Conservation (phyloP, 2,329 filamentous ascomycete genomes). For the Trichoderma oligosporum region DNA sequence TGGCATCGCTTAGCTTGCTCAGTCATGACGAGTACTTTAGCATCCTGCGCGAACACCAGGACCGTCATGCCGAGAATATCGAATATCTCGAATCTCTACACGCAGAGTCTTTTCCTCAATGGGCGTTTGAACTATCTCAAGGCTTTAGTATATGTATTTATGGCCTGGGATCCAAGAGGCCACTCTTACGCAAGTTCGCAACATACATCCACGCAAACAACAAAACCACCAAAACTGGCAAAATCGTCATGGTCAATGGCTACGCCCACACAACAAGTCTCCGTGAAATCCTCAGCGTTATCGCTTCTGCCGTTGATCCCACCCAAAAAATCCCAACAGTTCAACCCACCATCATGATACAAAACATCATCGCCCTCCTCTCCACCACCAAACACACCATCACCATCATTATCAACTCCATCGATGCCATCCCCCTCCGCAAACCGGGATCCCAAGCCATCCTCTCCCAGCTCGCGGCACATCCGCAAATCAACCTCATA, state of each 20-base stretch:
- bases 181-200: slow-evolving; percentile 71
- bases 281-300: slow-evolving; percentile 64
- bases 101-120: slow-evolving; percentile 79
- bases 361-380: slow-evolving; percentile 61
- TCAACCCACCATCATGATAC: slow-evolving; percentile 65
- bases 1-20: slow-evolving; percentile 70
- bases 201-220: slow-evolving; percentile 53
- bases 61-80: slow-evolving; percentile 68
- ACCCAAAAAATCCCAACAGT: slow-evolving; percentile 51
- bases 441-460: slow-evolving; percentile 65
- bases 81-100: slow-evolving; percentile 72
- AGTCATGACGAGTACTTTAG: slow-evolving; percentile 91
- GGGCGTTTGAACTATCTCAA: slow-evolving; percentile 84
- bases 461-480: slow-evolving; percentile 71
- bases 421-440: slow-evolving; percentile 76
- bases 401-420: slow-evolving; percentile 76
- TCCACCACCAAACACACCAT: slow-evolving; percentile 44
- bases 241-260: slow-evolving; percentile 81
- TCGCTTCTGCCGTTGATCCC: slow-evolving; percentile 61
- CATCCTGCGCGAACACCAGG: slow-evolving; percentile 55
- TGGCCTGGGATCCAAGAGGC: slow-evolving; percentile 85
- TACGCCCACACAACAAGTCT: slow-evolving; percentile 65
- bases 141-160: slow-evolving; percentile 88
- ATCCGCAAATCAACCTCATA: slow-evolving; percentile 67
- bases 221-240: slow-evolving; percentile 30